A percentile compares a stretch with the other conserved stretches of the same genome.
phyloP scores from a whole-genome alignment of 208 protist species.

The Borovskyia barvae region DNA sequence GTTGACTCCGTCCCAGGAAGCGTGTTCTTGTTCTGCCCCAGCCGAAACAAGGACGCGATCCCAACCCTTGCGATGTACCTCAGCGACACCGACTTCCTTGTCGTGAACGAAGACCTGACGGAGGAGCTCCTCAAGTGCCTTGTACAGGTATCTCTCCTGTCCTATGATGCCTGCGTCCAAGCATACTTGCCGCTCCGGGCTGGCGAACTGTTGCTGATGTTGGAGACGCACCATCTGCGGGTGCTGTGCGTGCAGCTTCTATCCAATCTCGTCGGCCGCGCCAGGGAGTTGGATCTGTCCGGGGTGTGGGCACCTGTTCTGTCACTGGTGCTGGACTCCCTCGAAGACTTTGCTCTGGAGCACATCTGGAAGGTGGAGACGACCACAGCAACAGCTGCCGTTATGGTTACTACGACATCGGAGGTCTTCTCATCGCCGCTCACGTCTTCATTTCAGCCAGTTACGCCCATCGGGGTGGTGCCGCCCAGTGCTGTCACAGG shows the following conservation, averaged over 20 bases:
- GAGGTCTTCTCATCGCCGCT: neutral
- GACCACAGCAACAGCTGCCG: neutral
- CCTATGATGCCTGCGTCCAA: conserved; percentile 29
- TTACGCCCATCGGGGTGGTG: neutral
- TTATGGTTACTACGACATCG: neutral
- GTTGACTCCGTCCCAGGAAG: conserved; percentile 56
- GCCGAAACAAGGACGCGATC: conserved; percentile 23
- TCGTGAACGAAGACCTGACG: conserved; percentile 35
- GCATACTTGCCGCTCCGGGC: conserved; percentile 23
- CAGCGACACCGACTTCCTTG: conserved; percentile 24
- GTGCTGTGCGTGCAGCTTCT: conserved; percentile 49
- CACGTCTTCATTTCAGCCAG: no score
- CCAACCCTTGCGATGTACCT: conserved; percentile 27
- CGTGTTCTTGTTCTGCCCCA: conserved; percentile 26
- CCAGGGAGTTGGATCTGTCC: conserved; percentile 14
- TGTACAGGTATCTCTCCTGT: conserved; percentile 33
- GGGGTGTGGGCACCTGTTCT: conserved; percentile 19
- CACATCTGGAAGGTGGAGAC: neutral
- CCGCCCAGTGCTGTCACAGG: neutral
- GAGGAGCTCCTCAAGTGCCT: conserved; percentile 79
- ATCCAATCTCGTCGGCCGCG: conserved; percentile 31
- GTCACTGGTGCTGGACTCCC: conserved; percentile 19
- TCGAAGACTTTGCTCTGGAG: conserved; percentile 7
- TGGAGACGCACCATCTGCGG: conserved; percentile 43
- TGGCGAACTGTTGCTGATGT: conserved; percentile 32